These are phyloP conservation scores for Alopecurus myosuroides DNA, from an alignment of 176 grass and related monocot species.

Conservation along the genomic window DNA sequence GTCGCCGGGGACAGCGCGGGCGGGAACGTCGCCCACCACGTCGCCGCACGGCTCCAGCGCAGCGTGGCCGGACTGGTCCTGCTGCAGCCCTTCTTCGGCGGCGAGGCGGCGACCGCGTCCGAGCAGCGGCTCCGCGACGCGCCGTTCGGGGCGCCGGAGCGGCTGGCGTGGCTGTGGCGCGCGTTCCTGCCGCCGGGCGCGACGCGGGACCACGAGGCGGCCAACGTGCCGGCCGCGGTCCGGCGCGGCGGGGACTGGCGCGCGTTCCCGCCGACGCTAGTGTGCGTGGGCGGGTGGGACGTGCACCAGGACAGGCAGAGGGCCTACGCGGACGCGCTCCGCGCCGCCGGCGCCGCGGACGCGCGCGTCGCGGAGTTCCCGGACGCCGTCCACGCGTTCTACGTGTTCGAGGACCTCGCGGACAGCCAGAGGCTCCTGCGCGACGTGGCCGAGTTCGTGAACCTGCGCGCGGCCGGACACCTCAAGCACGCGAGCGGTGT, in stretches of 20 bases:
- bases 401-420: conserved; percentile 20
- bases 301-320: conserved; percentile 52
- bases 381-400: conserved; percentile 46
- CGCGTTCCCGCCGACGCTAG: conserved; percentile 41
- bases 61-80: conserved; percentile 30
- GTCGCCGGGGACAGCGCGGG: conserved; percentile 56
- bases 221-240: conserved; percentile 36
- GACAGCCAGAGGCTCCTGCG: conserved; percentile 15
- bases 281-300: conserved; percentile 51
- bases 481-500: neutral
- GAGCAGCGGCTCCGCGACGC: conserved; percentile 14
- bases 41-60: neutral
- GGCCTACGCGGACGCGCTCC: conserved; percentile 29
- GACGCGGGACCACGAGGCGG: conserved; percentile 47
- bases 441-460: conserved; percentile 41
- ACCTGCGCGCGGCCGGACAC: neutral
- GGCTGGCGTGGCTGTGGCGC: conserved; percentile 41
- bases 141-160: conserved; percentile 27
- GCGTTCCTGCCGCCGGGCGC: conserved; percentile 44
- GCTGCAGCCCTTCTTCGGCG: conserved; percentile 51
- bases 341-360: neutral
- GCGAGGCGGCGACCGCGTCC: conserved; percentile 31
- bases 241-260: neutral
- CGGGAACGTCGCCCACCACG: conserved; percentile 55
- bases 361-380: conserved; percentile 35